Conservation (phyloP, 306 rosid genomes). For the Casuarina glauca region DNA sequence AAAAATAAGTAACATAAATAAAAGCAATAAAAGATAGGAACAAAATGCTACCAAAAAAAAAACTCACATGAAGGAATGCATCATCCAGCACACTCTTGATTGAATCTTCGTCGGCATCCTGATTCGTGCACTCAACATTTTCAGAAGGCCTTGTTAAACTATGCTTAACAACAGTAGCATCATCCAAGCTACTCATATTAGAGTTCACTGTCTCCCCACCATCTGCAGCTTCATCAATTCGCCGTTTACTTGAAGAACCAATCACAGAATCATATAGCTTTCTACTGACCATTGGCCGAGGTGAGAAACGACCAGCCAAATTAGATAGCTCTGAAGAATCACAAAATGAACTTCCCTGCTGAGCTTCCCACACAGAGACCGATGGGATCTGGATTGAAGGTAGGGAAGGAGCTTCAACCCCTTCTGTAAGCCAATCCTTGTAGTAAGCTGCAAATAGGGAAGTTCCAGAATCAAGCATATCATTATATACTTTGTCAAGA, state of each 20-base stretch:
- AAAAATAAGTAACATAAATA: neutral
- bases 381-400: slow-evolving; percentile 67
- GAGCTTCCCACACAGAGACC: slow-evolving; percentile 31
- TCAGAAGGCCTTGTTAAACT: slow-evolving; percentile 38
- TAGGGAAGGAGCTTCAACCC: slow-evolving; percentile 59
- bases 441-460: slow-evolving; percentile 59
- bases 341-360: slow-evolving; percentile 38
- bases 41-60: neutral
- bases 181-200: slow-evolving; percentile 41
- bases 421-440: slow-evolving; percentile 85
- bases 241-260: slow-evolving; percentile 35
- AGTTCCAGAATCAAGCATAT: slow-evolving; percentile 72
- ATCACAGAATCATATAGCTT: slow-evolving; percentile 67
- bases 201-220: slow-evolving; percentile 30
- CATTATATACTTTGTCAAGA: slow-evolving; percentile 57
- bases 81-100: slow-evolving; percentile 28
- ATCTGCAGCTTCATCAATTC: slow-evolving; percentile 37
- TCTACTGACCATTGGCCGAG: slow-evolving; percentile 71
- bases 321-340: slow-evolving; percentile 48
- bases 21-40: slow-evolving; percentile 1
- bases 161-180: slow-evolving; percentile 43
- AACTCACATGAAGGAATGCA: slow-evolving; percentile 47
- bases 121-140: slow-evolving; percentile 37
- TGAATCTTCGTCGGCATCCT: slow-evolving; percentile 45
- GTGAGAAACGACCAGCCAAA: slow-evolving; percentile 53